Percentiles rank a stretch among this genome's conserved stretches.
Conservation (phyloP, 2,329 filamentous ascomycete genomes). For the Cladosporium cucumerinum region DNA sequence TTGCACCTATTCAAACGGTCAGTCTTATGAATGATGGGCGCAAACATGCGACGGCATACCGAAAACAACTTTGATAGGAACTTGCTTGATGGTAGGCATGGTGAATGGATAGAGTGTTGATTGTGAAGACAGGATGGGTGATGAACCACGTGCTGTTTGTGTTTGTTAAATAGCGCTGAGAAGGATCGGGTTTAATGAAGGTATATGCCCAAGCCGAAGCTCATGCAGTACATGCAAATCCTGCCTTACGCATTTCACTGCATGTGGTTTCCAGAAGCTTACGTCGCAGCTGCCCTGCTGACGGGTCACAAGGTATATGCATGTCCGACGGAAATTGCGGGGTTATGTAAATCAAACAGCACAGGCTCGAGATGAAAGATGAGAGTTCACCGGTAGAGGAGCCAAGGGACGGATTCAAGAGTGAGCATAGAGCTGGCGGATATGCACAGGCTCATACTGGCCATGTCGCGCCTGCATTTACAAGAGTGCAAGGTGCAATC, state of each 20-base stretch:
- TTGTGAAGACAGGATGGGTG: not conserved
- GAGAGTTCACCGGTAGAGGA: not conserved
- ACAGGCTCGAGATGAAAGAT: too few relatives aligned
- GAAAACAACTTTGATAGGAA: not conserved
- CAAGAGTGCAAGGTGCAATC: not conserved
- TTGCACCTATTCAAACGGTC: slow-evolving; percentile 49
- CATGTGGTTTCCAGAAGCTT: not conserved
- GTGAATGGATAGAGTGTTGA: not conserved
- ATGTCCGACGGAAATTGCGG: not conserved
- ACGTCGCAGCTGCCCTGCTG: not conserved
- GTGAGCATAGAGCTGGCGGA: not conserved
- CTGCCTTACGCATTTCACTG: not conserved
- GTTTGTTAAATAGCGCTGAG: not conserved
- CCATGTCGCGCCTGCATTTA: not conserved
- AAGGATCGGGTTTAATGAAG: not conserved
- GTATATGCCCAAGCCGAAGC: not conserved
- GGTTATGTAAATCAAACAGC: not conserved
- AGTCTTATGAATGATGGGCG: not conserved
- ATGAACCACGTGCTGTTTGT: not conserved
- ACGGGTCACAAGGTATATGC: not conserved
- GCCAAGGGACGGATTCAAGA: not conserved
- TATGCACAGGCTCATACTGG: not conserved
- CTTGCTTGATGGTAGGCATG: not conserved
- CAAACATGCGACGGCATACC: not conserved
- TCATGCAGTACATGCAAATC: not conserved